These are phyloP conservation scores for Leishmania braziliensis DNA, from an alignment of 208 protist species.

Conservation along the genomic window DNA sequence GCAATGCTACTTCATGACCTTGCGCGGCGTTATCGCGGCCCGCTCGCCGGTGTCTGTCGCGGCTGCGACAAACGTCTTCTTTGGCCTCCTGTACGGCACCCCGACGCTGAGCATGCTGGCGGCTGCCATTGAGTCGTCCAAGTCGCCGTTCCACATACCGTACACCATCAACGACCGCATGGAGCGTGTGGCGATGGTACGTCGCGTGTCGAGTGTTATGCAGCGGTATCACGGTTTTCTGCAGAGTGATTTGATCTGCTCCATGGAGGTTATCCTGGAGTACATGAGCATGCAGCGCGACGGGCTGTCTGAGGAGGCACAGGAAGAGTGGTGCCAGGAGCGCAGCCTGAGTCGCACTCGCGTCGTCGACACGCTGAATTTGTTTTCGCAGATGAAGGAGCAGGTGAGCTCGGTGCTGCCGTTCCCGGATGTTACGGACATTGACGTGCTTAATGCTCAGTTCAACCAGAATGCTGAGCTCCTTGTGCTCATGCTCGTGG, in stretches of 20 bases:
- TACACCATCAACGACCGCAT: conserved; percentile 55
- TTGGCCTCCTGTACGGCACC: conserved; percentile 72
- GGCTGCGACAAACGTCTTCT: conserved; percentile 66
- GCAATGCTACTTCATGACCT: conserved; percentile 55
- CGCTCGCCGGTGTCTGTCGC: conserved; percentile 59
- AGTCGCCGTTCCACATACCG: conserved; percentile 69
- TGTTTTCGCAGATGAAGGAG: conserved; percentile 73
- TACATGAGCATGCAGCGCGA: conserved; percentile 81
- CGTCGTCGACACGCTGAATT: conserved; percentile 59
- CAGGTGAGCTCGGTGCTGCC: conserved; percentile 63
- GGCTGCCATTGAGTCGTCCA: conserved; percentile 63
- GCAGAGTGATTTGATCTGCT: conserved; percentile 65
- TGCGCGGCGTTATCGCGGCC: conserved; percentile 72
- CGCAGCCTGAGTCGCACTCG: conserved; percentile 68
- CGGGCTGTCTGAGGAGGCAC: conserved; percentile 75
- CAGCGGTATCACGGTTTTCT: conserved; percentile 50
- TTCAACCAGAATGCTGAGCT: conserved; percentile 50
- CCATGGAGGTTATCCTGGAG: conserved; percentile 59
- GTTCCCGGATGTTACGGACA: conserved; percentile 65
- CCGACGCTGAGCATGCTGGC: conserved; percentile 69
- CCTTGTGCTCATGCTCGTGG: conserved; percentile 53
- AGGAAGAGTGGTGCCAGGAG: conserved; percentile 72
- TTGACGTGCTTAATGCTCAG: conserved; percentile 62
- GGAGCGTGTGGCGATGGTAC: conserved; percentile 26
- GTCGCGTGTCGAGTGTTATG: conserved; percentile 54